These are phyloP conservation scores for Gryganskiella cystojenkinii DNA, from an alignment of 192 early-diverging fungal species.

Conservation along the genomic window DNA sequence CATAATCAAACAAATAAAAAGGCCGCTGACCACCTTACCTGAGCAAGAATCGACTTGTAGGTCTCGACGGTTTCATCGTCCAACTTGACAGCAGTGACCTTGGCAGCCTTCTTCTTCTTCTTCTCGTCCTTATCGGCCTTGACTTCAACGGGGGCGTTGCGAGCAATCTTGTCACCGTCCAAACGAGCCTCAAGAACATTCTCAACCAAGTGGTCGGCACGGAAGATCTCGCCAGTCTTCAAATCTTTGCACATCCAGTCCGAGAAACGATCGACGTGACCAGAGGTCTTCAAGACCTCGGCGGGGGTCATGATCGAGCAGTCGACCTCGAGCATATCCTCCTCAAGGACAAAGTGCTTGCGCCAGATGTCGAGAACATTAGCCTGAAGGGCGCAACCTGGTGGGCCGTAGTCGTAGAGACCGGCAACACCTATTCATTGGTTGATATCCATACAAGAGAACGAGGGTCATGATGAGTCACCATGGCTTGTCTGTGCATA, in stretches of 20 bases:
- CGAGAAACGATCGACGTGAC: constrained; percentile 98
- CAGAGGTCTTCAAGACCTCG: constrained; percentile 96
- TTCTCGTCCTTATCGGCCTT: constrained; percentile 70
- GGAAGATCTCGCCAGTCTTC: constrained; percentile 92
- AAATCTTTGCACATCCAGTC: constrained; percentile 99
- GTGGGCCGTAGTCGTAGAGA: constrained; percentile 97
- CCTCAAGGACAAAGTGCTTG: constrained; percentile 98
- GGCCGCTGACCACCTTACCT: constrained; percentile 52
- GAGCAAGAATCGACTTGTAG: constrained; percentile 90
- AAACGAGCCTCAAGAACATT: constrained; percentile 90
- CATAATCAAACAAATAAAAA: background rate
- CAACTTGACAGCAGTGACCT: constrained; percentile 71
- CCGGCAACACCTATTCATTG: constrained; percentile 83
- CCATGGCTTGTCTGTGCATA: background rate
- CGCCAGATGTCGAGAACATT: constrained; percentile 93
- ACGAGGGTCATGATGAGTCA: background rate
- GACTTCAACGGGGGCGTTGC: constrained; percentile 55
- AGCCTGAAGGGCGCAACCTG: constrained; percentile 91
- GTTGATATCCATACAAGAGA: background rate
- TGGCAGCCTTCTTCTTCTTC: constrained; percentile 77
- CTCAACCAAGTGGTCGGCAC: constrained; percentile 98
- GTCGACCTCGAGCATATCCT: constrained; percentile 99
- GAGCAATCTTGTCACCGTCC: constrained; percentile 84
- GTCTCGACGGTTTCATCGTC: constrained; percentile 68
- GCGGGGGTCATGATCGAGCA: constrained; percentile 97